Evolutionary conservation across 305 asterid genomes (phyloP), one percentile per base, ranked within the genome.

Genomic region (Andrographis paniculata): DNA sequence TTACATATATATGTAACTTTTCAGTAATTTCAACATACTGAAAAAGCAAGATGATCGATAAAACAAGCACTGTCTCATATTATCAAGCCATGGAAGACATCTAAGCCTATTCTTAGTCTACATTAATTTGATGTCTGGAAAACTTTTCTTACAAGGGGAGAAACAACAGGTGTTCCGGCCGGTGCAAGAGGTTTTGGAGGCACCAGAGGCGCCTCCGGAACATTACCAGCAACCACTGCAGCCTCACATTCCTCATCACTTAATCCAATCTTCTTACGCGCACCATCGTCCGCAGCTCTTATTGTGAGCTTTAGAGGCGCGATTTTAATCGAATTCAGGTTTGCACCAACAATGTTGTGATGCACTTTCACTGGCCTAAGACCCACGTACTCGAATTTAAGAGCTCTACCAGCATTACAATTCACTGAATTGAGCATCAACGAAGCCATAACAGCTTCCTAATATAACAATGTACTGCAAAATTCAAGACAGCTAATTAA

Each of bases 151-250:
- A 91, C 95, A 38, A 82, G 92, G 18, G 87, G 53, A 6, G 75
- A 33, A 27, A 67, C 76, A 0, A 52, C 40, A 9, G 95, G 98
- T 18, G 98, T 86, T 27, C 94, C 95, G 19, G 65, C 65, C 22
- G 98, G 98, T 11, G 94, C 79, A 41, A 69, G 79, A 0, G 94
- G 87, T 50, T 59, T 80, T 2, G 78, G 74, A 20, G 84, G 92
- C 27, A 66, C 86, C 0, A 85, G 95, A 5, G 98, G 98, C 5
- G 96, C 87, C 48, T 82, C 95, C 3, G 94, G 98, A 5, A 72
- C 55, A 59, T 71, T 76, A 50, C 98, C 96, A 0, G 96, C 87
- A 36, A 74, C 95, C 22, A 82, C 88, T 3, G 75, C 84, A 50
- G 96, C 96, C 64, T 91, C 98, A 42, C 93, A 86, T 36, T 82